phyloP scores from a whole-genome alignment of 2,329 filamentous ascomycete genomes.

The Cladophialophora chaetospira region DNA sequence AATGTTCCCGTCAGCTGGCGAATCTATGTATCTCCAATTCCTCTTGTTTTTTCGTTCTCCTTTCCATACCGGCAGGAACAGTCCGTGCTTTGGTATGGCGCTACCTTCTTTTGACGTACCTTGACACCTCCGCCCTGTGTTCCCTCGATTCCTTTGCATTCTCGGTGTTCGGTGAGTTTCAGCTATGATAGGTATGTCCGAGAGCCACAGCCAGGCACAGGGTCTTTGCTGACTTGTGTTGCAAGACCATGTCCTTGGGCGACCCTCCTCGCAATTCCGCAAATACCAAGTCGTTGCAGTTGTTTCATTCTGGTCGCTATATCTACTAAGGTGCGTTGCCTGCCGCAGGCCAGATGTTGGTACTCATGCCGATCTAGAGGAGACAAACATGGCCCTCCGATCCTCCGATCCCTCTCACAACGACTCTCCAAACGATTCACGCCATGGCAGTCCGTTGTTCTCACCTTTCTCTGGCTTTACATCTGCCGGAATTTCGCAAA shows the following conservation, averaged over 20 bases:
- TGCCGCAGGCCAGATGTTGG: constrained; percentile 30
- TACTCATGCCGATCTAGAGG: constrained; percentile 58
- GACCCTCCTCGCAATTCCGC: constrained; percentile 86
- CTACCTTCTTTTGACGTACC: constrained; percentile 15
- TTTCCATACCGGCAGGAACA: background rate
- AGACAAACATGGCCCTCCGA: constrained; percentile 82
- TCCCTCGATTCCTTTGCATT: constrained; percentile 6
- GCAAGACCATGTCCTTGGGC: constrained; percentile 83
- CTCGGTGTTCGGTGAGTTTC: background rate
- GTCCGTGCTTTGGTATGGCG: constrained; percentile 26
- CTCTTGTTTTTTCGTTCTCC: background rate
- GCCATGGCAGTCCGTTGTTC: constrained; percentile 83
- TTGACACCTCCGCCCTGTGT: constrained; percentile 2
- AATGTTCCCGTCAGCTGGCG: constrained; percentile 1
- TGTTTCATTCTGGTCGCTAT: constrained; percentile 85
- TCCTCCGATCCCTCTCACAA: constrained; percentile 69
- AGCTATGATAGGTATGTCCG: constrained; percentile 26
- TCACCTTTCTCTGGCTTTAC: constrained; percentile 90
- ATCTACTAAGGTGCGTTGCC: constrained; percentile 67
- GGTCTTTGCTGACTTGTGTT: constrained; percentile 11
- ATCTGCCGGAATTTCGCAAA: constrained; percentile 91
- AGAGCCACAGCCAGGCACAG: background rate
- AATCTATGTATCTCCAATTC: background rate
- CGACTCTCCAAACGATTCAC: constrained; percentile 72
- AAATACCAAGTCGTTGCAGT: constrained; percentile 92